A percentile compares a stretch with the other conserved stretches of the same genome.
Conservation (phyloP, 176 grass and related monocot species). For the Tillandsia leiboldiana region DNA sequence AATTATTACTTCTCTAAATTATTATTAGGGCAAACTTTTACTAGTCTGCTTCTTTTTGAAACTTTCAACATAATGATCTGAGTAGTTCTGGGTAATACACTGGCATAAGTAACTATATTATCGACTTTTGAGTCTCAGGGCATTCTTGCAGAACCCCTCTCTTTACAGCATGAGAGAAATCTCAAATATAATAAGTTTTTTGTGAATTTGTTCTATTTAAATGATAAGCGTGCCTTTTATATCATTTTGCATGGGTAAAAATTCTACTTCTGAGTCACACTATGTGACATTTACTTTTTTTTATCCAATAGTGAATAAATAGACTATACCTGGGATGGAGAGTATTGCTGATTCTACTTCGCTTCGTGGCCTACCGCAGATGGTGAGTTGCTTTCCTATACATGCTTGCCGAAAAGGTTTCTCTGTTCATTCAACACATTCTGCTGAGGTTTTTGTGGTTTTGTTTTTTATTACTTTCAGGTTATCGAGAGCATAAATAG, state of each 20-base stretch:
- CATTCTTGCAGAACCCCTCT: background rate
- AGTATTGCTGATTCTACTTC: constrained; percentile 52
- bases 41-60: too few relatives aligned
- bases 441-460: background rate
- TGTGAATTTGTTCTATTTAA: background rate
- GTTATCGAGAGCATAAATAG: constrained; percentile 96
- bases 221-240: background rate
- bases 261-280: background rate
- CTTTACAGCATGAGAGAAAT: background rate
- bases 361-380: constrained; percentile 64
- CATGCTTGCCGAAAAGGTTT: background rate
- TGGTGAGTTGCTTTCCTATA: constrained; percentile 43
- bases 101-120: background rate
- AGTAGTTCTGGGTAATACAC: background rate
- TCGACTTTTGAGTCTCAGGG: background rate
- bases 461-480: constrained; percentile 30
- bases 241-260: background rate
- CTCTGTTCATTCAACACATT: background rate
- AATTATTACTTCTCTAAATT: too few relatives aligned
- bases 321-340: constrained; percentile 87
- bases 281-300: background rate
- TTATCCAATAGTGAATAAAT: constrained; percentile 19
- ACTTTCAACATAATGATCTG: too few relatives aligned
- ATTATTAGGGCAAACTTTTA: too few relatives aligned
- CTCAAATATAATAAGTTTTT: background rate